Evolutionary conservation across 164 flowering plant genomes (phyloP).

Genomic region (Vitis rotundifolia): DNA sequence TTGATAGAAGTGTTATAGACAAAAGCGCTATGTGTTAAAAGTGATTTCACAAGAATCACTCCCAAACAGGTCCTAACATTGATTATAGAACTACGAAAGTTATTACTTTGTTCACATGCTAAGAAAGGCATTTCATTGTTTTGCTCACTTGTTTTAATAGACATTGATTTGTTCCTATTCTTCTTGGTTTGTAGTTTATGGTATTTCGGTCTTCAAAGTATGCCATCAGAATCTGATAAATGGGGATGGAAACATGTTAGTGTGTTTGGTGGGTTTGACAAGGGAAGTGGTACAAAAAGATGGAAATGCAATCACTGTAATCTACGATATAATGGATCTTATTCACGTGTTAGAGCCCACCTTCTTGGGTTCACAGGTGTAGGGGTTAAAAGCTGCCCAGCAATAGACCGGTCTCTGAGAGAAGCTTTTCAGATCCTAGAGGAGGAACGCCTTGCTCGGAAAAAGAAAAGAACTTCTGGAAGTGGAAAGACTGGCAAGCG

Average conservation of each 20-base stretch:
- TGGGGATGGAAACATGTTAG: constrained; percentile 52
- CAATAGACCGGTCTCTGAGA: constrained; percentile 38
- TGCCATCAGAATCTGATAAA: constrained; percentile 45
- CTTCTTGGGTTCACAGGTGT: constrained; percentile 50
- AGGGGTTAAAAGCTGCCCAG: constrained; percentile 46
- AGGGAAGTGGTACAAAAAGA: constrained; percentile 42
- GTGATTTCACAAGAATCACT: too few relatives aligned
- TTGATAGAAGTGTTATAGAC: too few relatives aligned
- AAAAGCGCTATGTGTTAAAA: too few relatives aligned
- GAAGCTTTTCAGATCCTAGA: constrained; percentile 38
- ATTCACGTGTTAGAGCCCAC: constrained; percentile 50
- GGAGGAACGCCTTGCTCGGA: constrained; percentile 34
- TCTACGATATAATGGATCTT: constrained; percentile 44
- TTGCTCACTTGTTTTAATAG: too few relatives aligned
- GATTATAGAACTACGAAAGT: too few relatives aligned
- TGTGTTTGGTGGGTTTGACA: constrained; percentile 43
- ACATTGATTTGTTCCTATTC: not conserved
- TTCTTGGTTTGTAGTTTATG: not conserved
- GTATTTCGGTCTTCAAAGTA: constrained; percentile 2
- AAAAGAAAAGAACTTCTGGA: constrained; percentile 31
- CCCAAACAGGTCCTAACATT: too few relatives aligned
- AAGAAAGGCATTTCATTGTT: too few relatives aligned
- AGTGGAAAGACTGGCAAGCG: constrained; percentile 28
- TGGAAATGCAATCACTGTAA: constrained; percentile 52
- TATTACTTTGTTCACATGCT: too few relatives aligned